phyloP scores from a whole-genome alignment of 1,139 yeast genomes.

The Nadsonia commutata region DNA sequence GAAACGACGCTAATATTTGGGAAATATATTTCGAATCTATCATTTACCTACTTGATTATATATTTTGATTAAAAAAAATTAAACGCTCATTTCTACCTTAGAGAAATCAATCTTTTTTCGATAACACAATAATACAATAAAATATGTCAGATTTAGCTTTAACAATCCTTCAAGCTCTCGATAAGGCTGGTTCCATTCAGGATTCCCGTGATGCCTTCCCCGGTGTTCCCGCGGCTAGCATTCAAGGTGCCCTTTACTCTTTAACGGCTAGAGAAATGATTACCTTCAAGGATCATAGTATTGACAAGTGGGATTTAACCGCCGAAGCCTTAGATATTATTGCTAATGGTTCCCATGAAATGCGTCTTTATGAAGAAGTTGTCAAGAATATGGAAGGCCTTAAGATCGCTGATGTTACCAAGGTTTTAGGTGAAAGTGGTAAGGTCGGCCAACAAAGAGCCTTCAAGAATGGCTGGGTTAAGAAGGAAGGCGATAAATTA shows the following conservation, averaged over 20 bases:
- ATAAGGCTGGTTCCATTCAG: conserved; percentile 41
- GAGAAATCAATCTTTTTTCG: no score
- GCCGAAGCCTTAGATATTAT: conserved; percentile 73
- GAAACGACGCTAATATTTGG: no score
- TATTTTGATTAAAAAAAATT: no score
- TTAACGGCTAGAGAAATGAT: conserved; percentile 77
- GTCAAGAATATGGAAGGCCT: conserved; percentile 62
- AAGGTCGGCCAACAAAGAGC: conserved; percentile 94
- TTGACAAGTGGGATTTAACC: conserved; percentile 63
- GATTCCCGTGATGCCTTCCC: conserved; percentile 52
- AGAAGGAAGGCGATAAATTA: conserved; percentile 71
- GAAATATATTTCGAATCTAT: no score
- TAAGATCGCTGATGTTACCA: conserved; percentile 66
- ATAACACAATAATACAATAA: not conserved
- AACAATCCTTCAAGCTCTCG: conserved; percentile 46
- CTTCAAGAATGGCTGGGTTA: conserved; percentile 95
- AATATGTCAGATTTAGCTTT: conserved; percentile 34
- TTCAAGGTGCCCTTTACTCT: conserved; percentile 73
- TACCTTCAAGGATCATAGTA: conserved; percentile 56
- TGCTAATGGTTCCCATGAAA: conserved; percentile 77
- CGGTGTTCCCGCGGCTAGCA: conserved; percentile 34
- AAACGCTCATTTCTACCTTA: no score
- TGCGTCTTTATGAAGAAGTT: conserved; percentile 64
- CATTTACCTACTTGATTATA: no score
- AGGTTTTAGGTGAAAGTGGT: conserved; percentile 68